Base-by-base conservation (phyloP, 2,329 filamentous ascomycete species). In the Epichloe sylvatica region DNA sequence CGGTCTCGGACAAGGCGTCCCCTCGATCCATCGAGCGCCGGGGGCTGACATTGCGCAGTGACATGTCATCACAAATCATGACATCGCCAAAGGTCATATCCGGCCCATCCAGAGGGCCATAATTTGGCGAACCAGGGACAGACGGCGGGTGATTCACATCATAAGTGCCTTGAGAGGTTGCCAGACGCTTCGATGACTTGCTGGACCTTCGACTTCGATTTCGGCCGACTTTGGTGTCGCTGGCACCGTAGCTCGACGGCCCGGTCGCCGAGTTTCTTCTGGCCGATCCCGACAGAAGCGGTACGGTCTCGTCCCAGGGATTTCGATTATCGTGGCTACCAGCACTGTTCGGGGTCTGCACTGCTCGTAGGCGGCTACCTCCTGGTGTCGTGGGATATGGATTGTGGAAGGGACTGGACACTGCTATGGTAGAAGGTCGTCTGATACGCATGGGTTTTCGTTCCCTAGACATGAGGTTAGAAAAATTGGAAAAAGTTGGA, bases 101-200 rank as follows among this genome's bases (percentile, higher is more conserved):
- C 50, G 72, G 64, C 34, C 70, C 70, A 51, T 75, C 71, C 0
- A 63, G 56, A 0, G 73, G 64, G 1, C 74, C 74, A 51, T 80
- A 66, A 1, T 65, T 64, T 2, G 81, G 81, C 7, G 78, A 80
- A 0, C 76, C 77, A 2, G 81, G 81, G 43, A 84, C 71, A 0
- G 82, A 85, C 1, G 81, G 82, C 3, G 81, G 81, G 53, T 84
- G 80, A 57, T 85, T 85, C 53, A 85, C 66, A 65, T 83, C 78
- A 58, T 80, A 81, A 42, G 53, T 62, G 59, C 46, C 58, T 35
- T 62, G 64, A 1, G 61, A 59, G 11, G 63, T 60, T 9, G 60
- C 57, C 4, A 67, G 59, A 57, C 65, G 72, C 34, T 65, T 70
- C 21, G 77, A 79, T 45, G 76, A 78, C 48, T 66, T 68, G 57